Evolutionary conservation across 768 basidiomycete genomes (phyloP), one percentile per base, ranked within the genome.

Genomic region (Sporobolomyces pararoseus): DNA sequence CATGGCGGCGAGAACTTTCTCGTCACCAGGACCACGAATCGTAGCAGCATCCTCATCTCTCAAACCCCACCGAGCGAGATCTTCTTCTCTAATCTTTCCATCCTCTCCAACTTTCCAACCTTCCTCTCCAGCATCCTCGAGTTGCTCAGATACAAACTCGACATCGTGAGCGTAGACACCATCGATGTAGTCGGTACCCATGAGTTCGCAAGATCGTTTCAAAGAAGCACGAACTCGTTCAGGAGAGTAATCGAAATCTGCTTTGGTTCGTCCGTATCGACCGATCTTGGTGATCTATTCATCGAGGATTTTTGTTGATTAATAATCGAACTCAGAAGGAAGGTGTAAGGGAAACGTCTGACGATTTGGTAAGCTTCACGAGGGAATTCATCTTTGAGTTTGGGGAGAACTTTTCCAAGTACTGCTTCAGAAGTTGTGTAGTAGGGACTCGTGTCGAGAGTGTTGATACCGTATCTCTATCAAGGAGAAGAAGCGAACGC

Each of bases 381-480:
- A 29, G 90, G 90, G 76, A 89, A 92, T 75, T 89, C 88, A 54
- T 78, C 78, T 59, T 82, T 81, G 31, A 94, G 79, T 0, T 84
- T 80, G 79, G 39, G 70, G 57, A 39, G 90, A 80, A 23, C 85
- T 85, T 62, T 84, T 84, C 44, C 91, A 89, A 51, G 91, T 80
- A 0, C 92, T 82, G 86, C 83, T 79, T 93, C 91, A 0, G 90
- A 90, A 7, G 85, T 84, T 16, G 69, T 89, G 76, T 93, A 93
- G 77, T 85, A 89, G 9, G 86, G 84, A 17, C 89, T 84, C 4
- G 91, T 93, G 78, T 94, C 91, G 76, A 94, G 89, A 0, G 88
- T 87, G 39, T 79, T 80, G 64, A 93, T 87, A 32, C 90, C 91
- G 80, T 90, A 91, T 49, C 91, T 91, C 59, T 61, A 25, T 6